Evolutionary conservation across 805 yeast species (phyloP).

Genomic region (Ogataea pignaliae): DNA sequence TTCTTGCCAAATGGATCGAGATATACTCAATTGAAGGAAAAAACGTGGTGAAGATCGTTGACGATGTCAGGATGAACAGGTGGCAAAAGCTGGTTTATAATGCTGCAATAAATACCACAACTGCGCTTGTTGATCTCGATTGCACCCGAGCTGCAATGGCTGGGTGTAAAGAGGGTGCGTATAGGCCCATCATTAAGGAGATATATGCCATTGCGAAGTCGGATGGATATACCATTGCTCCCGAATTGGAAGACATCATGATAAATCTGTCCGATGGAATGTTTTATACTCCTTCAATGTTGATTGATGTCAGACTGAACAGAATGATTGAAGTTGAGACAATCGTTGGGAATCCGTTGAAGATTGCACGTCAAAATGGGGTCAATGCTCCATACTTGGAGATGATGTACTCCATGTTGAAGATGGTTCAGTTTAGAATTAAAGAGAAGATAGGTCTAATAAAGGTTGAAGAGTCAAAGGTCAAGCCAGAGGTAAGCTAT

Average conservation of each 20-base stretch:
- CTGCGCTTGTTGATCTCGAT: conserved; percentile 34
- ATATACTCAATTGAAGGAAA: conserved; percentile 25
- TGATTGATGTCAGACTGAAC: conserved; percentile 36
- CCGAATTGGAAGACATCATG: conserved; percentile 30
- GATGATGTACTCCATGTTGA: conserved; percentile 51
- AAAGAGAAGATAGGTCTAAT: conserved; percentile 50
- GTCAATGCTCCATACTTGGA: conserved; percentile 52
- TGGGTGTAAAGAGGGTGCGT: conserved; percentile 21
- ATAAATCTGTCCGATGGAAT: conserved; percentile 33
- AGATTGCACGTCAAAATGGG: conserved; percentile 35
- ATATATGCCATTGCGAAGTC: conserved; percentile 40
- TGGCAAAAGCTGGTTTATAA: conserved; percentile 43
- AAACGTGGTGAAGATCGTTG: conserved; percentile 24
- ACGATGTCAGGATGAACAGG: conserved; percentile 32
- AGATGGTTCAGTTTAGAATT: conserved; percentile 54
- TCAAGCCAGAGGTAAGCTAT: conserved; percentile 2
- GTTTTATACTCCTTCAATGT: conserved; percentile 42
- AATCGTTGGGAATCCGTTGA: conserved; percentile 36
- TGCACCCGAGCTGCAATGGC: conserved; percentile 28
- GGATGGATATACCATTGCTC: conserved; percentile 38
- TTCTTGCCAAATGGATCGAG: conserved; percentile 24
- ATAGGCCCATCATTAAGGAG: conserved; percentile 40
- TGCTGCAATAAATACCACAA: conserved; percentile 38
- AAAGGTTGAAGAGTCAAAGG: conserved; percentile 23
- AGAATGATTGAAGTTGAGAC: conserved; percentile 38